Base-by-base conservation (phyloP, 2,329 filamentous ascomycete species). In the Tolypocladium ovalisporum region DNA sequence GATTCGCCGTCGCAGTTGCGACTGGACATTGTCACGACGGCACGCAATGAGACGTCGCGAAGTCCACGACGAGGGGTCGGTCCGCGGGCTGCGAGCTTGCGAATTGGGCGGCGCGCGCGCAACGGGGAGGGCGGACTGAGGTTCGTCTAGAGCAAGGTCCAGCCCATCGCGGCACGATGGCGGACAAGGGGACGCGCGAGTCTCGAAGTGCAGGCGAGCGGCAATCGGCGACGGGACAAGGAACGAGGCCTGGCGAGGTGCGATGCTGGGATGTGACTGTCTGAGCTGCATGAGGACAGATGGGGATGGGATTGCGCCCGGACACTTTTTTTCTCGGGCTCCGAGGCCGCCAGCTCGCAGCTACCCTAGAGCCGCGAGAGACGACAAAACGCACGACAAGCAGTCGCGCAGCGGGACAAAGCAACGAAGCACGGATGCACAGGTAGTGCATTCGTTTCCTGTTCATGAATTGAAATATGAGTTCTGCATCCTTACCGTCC, bases 21-120 rank as follows among this genome's bases (percentile, higher is more conserved):
- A 63, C 60, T 57, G 57, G 61, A 64, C 65, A 66, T 67, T 57
- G 60, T 67, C 58, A 62, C 58, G 61, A 59, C 49, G 49, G 54
- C 51, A 56, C 58, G 54, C 53, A 54, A 55, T 36, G 32, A 55
- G 34, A 54, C 36, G 47, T 37, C 19, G 35, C 44, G 44, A 52
- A 34, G 36, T 13, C 22, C n/a, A 27, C 54, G 37, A 54, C 52
- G 52, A 42, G 52, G 52, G 36, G 52, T 54, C 24, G 24, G 52
- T 39, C 36, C n/a, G 52, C 22, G n/a, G 51, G 34, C 36, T 37
- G 52, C 34, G 52, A 24, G 24, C n/a, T n/a, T n/a, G 24, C 36
- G 35, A 22, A 13, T 39, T 32, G 52, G 52, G 34, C 32, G 29
- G 32, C 19, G 39, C 54, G 54, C 37, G 39, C 36, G 39, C 37